Base-by-base conservation (phyloP, 345 rosid genomes). In the Firmiana major region DNA sequence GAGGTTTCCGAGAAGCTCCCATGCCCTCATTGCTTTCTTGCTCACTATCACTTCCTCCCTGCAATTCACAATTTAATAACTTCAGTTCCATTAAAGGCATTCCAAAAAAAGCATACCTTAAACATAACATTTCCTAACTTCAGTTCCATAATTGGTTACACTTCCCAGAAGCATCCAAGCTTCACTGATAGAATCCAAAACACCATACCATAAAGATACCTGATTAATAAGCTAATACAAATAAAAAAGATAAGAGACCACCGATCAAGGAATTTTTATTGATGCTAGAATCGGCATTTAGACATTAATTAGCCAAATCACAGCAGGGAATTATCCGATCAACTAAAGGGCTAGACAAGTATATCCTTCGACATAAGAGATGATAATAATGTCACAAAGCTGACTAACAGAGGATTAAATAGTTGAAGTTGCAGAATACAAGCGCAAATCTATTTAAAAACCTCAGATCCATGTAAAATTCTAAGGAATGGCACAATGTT, bases 11-110 rank as follows among this genome's bases (percentile, higher is more conserved):
- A 67, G 81, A 85, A 59, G 88, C 80, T 59, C 77, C 86, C 34
- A 49, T 57, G 49, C 77, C 88, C 74, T 87, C 92, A 63, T 82
- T 85, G 62, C 84, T 83, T 83, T 89, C 94, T 84, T 88, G 87
- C 78, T 92, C 97, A 78, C 92, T 89, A 16, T 88, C 93, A 85
- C 89, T 92, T 77, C 92, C 90, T 78, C 87, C 97, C 89, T 90
- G 88, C 83, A 75, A 87, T 48, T 71, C 64, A 68, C 16, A 72
- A 71, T n/a, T 40, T 54, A 53, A 71, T 34, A 78, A 78, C 78
- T 57, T 71, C 59, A 78, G 63, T 74, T 75, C 28, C 63, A 77
- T 49, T 54, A 5, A 80, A 62, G 54, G n/a, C 68, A 22, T 63
- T 22, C 36, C n/a, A 13, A 11, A 15, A 48, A 21, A 42, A 12